Percentiles rank a stretch among this genome's conserved stretches.
These are phyloP conservation scores for Sphaerostilbella broomeana DNA, from an alignment of 2,329 filamentous ascomycete genomes.

Conservation along the genomic window DNA sequence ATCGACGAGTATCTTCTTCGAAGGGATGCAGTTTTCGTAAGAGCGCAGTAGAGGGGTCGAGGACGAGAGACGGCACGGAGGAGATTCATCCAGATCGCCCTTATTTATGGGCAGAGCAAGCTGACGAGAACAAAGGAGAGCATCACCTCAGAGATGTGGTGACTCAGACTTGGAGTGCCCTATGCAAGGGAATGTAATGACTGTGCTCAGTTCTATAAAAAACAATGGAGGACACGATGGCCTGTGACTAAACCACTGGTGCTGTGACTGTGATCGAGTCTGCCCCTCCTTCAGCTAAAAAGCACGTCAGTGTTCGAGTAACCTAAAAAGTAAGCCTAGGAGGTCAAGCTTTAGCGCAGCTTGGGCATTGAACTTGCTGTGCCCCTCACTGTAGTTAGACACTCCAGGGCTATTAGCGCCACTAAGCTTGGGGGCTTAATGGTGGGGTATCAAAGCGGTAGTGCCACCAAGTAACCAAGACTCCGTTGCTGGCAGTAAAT, in stretches of 20 bases:
- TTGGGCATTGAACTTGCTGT: slow-evolving; percentile 4
- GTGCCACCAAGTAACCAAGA: too few relatives aligned
- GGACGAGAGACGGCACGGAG: slow-evolving; percentile 26
- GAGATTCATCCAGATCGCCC: slow-evolving; percentile 30
- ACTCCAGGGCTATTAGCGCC: background rate
- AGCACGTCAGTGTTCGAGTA: too few relatives aligned
- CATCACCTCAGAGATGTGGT: slow-evolving; percentile 2
- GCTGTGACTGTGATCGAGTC: too few relatives aligned
- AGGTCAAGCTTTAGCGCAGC: slow-evolving; percentile 8
- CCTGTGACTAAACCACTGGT: too few relatives aligned
- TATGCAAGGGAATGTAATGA: background rate
- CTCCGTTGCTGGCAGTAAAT: slow-evolving; percentile 3
- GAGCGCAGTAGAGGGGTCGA: slow-evolving; percentile 23
- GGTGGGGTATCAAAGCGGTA: background rate
- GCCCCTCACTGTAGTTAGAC: slow-evolving; percentile 9
- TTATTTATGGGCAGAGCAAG: slow-evolving; percentile 12
- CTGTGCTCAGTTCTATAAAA: too few relatives aligned
- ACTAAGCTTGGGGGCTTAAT: too few relatives aligned
- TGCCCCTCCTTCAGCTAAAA: slow-evolving; percentile 6
- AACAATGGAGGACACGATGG: too few relatives aligned
- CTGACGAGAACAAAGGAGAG: slow-evolving; percentile 1
- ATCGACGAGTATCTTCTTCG: slow-evolving; percentile 31
- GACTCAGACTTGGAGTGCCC: background rate
- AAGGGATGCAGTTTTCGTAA: slow-evolving; percentile 23
- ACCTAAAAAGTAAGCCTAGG: too few relatives aligned